Conservation (phyloP, 805 yeast genomes). For the Brettanomyces anomalus region DNA sequence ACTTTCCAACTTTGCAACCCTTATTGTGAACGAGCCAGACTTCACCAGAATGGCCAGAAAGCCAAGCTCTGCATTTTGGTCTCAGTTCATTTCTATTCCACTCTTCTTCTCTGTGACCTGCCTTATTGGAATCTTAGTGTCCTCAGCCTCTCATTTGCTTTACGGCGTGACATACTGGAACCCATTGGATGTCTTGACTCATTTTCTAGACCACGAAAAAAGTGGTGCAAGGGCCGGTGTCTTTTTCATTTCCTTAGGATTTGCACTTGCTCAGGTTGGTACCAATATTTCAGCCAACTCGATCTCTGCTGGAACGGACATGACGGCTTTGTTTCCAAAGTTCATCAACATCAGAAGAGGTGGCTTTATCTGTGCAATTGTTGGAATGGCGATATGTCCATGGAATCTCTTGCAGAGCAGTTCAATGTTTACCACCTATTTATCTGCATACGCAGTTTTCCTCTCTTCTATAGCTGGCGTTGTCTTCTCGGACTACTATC, state of each 20-base stretch:
- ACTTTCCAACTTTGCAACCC: conserved; percentile 81
- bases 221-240: conserved; percentile 72
- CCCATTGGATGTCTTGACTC: conserved; percentile 67
- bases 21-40: conserved; percentile 83
- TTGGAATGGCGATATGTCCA: conserved; percentile 69
- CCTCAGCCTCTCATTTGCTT: conserved; percentile 63
- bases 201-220: conserved; percentile 46
- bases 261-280: conserved; percentile 71
- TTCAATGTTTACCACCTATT: conserved; percentile 67
- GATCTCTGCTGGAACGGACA: conserved; percentile 64
- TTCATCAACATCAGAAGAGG: conserved; percentile 73
- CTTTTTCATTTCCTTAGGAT: conserved; percentile 60
- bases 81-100: conserved; percentile 64
- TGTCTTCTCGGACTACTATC: conserved; percentile 55
- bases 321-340: conserved; percentile 55
- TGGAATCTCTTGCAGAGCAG: conserved; percentile 72
- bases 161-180: conserved; percentile 74
- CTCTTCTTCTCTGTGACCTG: conserved; percentile 72
- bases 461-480: conserved; percentile 79
- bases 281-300: conserved; percentile 70
- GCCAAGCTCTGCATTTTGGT: conserved; percentile 38
- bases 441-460: conserved; percentile 77
- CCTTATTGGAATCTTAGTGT: conserved; percentile 74
- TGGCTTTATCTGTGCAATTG: conserved; percentile 62
- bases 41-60: conserved; percentile 75